Evolutionary conservation across 169 alveolate genomes (phyloP), one percentile per base, ranked within the genome.

Genomic region (Cyclospora cayetanensis): DNA sequence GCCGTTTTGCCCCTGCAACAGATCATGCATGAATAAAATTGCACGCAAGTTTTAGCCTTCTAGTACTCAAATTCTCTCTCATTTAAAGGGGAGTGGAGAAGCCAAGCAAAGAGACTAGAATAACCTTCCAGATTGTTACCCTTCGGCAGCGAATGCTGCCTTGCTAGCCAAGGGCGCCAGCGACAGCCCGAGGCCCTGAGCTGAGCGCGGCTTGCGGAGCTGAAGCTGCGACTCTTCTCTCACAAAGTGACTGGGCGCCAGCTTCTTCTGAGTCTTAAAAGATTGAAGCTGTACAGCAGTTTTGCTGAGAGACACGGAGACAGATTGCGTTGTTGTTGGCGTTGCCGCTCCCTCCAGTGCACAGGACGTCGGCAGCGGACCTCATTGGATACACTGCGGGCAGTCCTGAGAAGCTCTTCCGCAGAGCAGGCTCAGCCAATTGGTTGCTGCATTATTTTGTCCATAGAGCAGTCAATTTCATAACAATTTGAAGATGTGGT

Each of bases 401-500:
- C 34, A 46, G 60, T 15, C 60, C 60, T 46, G 60, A 46, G 15
- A 15, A 46, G 15, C 60, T n/a, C 60, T 46, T 15, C 15, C 60
- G 60, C 60, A 46, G 60, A 15, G 15, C 60, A 46, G 60, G 60
- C 60, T 15, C 60, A 11, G n/a, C 15, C 35, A 4, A 9, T 39
- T 29, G 22, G 22, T 41, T 22, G 22, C 83, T 72, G 12, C 27
- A 60, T 60, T 9, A 31, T 72, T 72, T 41, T 4, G 55, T 55
- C 39, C 22, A 37, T 72, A 72, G 72, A 60, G 5, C 27, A 15
- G 50, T 9, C 39, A 0, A 29, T 9, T 31, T 27, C 31, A 25
- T 4, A 18, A 15, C 7, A n/a, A 43, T n/a, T 22, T 63, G 34
- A 91, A 79, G 22, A 96, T 96, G 97, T 96, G 97, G 97, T 94